These are phyloP conservation scores for Pseudopithomyces chartarum DNA, from an alignment of 2,329 filamentous ascomycete species.

Conservation along the genomic window DNA sequence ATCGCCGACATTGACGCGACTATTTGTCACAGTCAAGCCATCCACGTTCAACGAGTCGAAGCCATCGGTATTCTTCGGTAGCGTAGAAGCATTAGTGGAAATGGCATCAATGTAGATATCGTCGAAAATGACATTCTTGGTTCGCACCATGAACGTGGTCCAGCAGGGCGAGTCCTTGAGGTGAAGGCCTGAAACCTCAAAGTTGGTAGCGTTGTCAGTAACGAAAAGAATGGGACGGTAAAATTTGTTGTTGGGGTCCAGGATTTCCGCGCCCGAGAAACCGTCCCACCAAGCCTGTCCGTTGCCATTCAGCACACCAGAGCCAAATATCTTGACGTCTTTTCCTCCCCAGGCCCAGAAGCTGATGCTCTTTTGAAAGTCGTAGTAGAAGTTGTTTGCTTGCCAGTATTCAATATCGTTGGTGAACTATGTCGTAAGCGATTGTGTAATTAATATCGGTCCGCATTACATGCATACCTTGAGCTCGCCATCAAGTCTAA, in stretches of 20 bases:
- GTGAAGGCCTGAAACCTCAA: constrained; percentile 62
- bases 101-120: constrained; percentile 60
- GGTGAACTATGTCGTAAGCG: constrained; percentile 44
- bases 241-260: constrained; percentile 60
- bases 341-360: constrained; percentile 69
- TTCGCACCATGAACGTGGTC: constrained; percentile 67
- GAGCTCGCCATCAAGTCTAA: constrained; percentile 62
- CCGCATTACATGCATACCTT: constrained; percentile 37
- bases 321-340: constrained; percentile 64
- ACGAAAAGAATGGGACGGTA: constrained; percentile 65
- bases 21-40: constrained; percentile 50
- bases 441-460: no score
- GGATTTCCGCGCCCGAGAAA: constrained; percentile 52
- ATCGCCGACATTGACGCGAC: constrained; percentile 41
- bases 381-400: constrained; percentile 56
- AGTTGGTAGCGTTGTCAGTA: constrained; percentile 64
- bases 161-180: constrained; percentile 67
- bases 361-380: constrained; percentile 61
- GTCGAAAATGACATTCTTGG: constrained; percentile 59
- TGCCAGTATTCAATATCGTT: constrained; percentile 56
- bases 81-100: constrained; percentile 54
- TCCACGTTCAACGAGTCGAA: constrained; percentile 66
- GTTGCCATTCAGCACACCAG: constrained; percentile 58
- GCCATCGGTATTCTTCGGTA: constrained; percentile 67
- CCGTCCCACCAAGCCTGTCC: constrained; percentile 56